phyloP scores from a whole-genome alignment of 768 basidiomycete genomes.

The Tulasnella sp. region DNA sequence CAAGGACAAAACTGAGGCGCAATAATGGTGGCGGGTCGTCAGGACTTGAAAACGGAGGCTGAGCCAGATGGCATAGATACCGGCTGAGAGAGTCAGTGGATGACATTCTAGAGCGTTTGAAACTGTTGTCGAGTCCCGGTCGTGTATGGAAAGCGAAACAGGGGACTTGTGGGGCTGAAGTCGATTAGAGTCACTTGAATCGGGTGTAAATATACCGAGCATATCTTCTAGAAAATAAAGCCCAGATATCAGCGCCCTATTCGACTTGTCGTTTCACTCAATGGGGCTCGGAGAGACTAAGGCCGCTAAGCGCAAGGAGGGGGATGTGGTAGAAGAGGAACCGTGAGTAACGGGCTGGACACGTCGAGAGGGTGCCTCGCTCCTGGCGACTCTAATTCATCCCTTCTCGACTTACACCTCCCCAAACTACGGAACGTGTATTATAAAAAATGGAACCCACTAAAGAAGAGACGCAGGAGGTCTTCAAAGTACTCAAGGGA shows the following conservation, averaged over 20 bases:
- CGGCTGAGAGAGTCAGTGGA: neutral
- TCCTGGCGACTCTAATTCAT: neutral
- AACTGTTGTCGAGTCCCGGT: neutral
- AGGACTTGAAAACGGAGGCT: neutral
- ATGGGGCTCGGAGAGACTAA: neutral
- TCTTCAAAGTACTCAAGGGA: constrained; percentile 70
- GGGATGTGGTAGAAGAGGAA: neutral
- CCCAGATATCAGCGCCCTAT: neutral
- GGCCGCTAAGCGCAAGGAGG: neutral
- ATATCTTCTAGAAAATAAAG: neutral
- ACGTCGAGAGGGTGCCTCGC: neutral
- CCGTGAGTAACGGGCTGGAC: neutral
- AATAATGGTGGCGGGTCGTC: neutral
- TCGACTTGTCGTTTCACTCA: neutral
- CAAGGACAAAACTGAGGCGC: neutral
- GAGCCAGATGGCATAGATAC: neutral
- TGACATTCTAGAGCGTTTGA: neutral
- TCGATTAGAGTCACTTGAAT: neutral
- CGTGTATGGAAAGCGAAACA: neutral
- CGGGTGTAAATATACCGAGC: neutral
- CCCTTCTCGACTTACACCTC: neutral
- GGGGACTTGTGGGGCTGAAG: too few relatives aligned
- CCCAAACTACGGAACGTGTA: neutral
- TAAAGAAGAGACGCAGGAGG: constrained; percentile 79
- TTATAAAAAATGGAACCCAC: constrained; percentile 26